Evolutionary conservation across 331 rosid species (phyloP), one percentile per base, ranked within the genome.

Genomic region (Acacia pycnantha): DNA sequence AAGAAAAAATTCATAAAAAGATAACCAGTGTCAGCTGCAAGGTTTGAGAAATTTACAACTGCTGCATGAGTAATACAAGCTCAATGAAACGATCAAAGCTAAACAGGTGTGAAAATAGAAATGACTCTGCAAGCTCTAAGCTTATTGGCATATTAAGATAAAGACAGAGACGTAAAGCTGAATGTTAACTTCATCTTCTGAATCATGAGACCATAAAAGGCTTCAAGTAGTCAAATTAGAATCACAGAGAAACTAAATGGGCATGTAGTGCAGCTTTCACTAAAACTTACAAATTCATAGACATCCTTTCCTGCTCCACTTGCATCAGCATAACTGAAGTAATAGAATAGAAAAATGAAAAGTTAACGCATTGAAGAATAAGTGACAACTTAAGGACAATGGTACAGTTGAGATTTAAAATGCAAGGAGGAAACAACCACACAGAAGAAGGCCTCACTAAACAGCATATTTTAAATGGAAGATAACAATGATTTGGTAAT

Each of bases 261-360:
- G 54, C 74, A 67, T 19, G 61, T 61, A 59, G 76, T 77, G 61
- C 76, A 73, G 51, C 37, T 35, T 71, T 27, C 46, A 58, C 16
- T 72, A 69, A 62, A 77, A 86, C 99, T 83, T 89, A 95, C 99
- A 87, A 62, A 95, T 84, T 92, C 99, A 65, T 92, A 95, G 73
- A 93, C 97, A 82, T 95, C 99, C 22, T 88, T 89, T 87, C 96
- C 99, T 37, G 98, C 92, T 83, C 99, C 99, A 73, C 93, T 88
- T 68, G 94, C 81, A 92, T 95, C 98, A 43, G 99, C 97, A 88
- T 93, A 95, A 77, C 99, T 88, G 79, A n/a, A 66, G 73, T 27
- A 73, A 56, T 29, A 82, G 24, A 84, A 65, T 54, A 79, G 64
- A 58, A 53, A 85, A 83, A 82, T 67, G 71, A 82, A 82, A 61